Base-by-base conservation (phyloP, 2,329 filamentous ascomycete genomes). In the Apiospora sp. region DNA sequence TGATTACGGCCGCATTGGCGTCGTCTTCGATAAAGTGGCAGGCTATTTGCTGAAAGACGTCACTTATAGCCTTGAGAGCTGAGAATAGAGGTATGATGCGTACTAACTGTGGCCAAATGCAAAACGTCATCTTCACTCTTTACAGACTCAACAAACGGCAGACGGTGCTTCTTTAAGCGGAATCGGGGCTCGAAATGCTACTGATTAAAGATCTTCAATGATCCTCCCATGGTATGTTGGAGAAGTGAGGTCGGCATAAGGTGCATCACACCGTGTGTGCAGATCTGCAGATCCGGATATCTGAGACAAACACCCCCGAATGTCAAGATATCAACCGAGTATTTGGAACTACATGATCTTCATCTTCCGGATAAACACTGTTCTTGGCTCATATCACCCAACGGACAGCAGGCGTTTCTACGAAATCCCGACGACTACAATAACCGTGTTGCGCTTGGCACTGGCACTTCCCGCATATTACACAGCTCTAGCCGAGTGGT, bases 251-350 rank as follows among this genome's bases (percentile, higher is more conserved):
- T 64, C 34, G 16, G 34, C 58, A 41, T 41, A 64, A 64, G 34
- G 58, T 41, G 34, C 58, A 64, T 24, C 30, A n/a, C 10, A 41
- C 19, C 19, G 8, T n/a, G 34, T 30, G 51, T 37, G 58, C 34
- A 34, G 58, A 64, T 64, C 58, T 64, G 58, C 34, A 64, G 58
- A 24, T 64, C 58, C 19, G 30, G 58, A 24, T 64, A 64, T 64
- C 58, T 64, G 58, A 64, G 58, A 64, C 58, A 64, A 64, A 41
- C 58, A 41, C 2, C 19, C 19, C 19, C 58, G 14, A 41, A 41
- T 64, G 34, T 64, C 58, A 64, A 64, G 58, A 64, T 61, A 30
- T 22, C 51, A 37, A 61, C 34, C 58, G 6, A 27, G 30, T 61
- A 61, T 61, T 37, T 37, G 30, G 54, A 61, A 61, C 58, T 64